Evolutionary conservation across 2,329 filamentous ascomycete genomes (phyloP), one percentile per base, ranked within the genome.

Genomic region (Sphaerulina vaccinii): DNA sequence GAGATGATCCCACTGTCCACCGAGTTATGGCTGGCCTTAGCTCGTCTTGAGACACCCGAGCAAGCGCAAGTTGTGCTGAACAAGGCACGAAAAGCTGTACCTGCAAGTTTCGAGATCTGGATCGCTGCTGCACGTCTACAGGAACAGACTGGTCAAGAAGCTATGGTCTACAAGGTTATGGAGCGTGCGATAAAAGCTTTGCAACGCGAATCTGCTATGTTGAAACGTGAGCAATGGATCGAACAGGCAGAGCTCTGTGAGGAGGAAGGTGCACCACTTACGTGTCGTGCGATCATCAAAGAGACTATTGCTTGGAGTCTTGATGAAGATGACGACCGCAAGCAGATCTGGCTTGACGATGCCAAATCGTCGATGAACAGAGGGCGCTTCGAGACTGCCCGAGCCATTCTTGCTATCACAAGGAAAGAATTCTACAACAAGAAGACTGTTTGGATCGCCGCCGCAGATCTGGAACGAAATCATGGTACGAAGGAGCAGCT

Each of bases 191-290:
- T 96, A 24, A 89, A 95, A 65, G 85, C 90, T 16, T 78, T 99
- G 24, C 90, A 86, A 32, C 90, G 90, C 64, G 90, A 95, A 65
- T 91, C 88, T 22, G 92, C 93, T 9, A 99, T 99, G 95, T 82
- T 93, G 33, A 95, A 95, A 71, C 86, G 95, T 35, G 93, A 99
- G 68, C 91, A 96, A 62, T 99, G 93, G 93, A 95, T 99, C 47
- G 79, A 82, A 4, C 90, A 97, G 70, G 95, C 93, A 0, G 93
- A 99, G 70, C 88, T 88, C 58, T 97, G 92, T 66, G 93, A 99
- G 71, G 86, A 89, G 51, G 93, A 97, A 68, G 91, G 90, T 5
- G 90, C 91, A 13, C 77, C 88, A 9, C 76, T 91, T 36, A 97
- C 93, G 0, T 96, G 91, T 66, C 85, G 85, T 56, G 86, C 88